Percentiles rank a stretch among this genome's conserved stretches.
These are phyloP conservation scores for Conoideocrella luteorostrata DNA, from an alignment of 2,329 filamentous ascomycete genomes.

Conservation along the genomic window DNA sequence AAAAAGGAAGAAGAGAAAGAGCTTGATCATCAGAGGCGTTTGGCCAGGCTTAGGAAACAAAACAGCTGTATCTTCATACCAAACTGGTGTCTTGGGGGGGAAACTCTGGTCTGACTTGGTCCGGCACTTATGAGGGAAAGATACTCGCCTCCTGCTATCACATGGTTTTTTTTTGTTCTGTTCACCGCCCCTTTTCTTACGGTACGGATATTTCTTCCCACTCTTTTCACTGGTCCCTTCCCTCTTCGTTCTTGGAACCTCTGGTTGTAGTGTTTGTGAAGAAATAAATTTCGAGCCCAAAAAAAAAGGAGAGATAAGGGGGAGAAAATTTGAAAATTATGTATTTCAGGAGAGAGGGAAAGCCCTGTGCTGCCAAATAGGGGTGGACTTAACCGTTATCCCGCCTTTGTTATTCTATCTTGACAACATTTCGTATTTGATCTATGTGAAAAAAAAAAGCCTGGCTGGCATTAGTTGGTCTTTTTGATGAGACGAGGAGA, in stretches of 20 bases:
- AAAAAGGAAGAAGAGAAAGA: neutral
- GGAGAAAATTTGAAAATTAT: too few species aligned
- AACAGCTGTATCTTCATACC: too few species aligned
- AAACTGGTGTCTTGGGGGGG: too few species aligned
- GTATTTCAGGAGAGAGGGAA: slow-evolving; percentile 74
- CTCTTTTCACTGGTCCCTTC: slow-evolving; percentile 5
- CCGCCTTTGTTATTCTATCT: slow-evolving; percentile 38
- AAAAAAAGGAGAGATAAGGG: slow-evolving; percentile 1
- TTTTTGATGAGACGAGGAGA: too few species aligned
- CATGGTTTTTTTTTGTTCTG: slow-evolving; percentile 13
- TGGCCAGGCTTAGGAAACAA: slow-evolving; percentile 1
- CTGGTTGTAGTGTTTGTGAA: too few species aligned
- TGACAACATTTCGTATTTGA: slow-evolving; percentile 17
- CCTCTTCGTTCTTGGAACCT: too few species aligned
- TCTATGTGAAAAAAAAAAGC: slow-evolving; percentile 14
- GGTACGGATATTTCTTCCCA: slow-evolving; percentile 9
- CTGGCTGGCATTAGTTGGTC: too few species aligned
- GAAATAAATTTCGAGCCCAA: too few species aligned
- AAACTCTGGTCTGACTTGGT: slow-evolving; percentile 45
- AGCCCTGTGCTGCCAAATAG: slow-evolving; percentile 83
- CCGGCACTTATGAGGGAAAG: slow-evolving; percentile 98
- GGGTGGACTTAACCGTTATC: slow-evolving; percentile 87
- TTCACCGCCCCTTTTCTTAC: slow-evolving; percentile 9
- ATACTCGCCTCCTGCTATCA: slow-evolving; percentile 61
- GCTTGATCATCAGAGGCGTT: slow-evolving; percentile 7